Evolutionary conservation across 2,329 filamentous ascomycete species (phyloP).

Genomic region (Colletotrichum tabaci): DNA sequence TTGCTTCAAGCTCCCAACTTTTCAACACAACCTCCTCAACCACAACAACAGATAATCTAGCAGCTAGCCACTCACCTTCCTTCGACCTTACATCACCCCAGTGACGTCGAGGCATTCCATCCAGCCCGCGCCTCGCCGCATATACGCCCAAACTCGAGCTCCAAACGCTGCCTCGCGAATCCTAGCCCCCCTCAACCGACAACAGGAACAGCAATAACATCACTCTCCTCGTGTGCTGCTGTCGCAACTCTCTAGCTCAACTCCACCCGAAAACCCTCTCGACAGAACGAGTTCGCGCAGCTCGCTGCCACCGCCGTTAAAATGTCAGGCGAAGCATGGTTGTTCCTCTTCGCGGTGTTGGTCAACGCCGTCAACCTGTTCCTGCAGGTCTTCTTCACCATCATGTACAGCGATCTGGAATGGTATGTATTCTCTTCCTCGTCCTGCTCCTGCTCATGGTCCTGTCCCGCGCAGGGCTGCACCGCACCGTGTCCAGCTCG

Average conservation of each 20-base stretch:
- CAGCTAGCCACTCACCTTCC: slow-evolving; percentile 3
- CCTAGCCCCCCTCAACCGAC: slow-evolving; percentile 22
- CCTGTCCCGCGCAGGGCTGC: not conserved
- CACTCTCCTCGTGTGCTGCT: slow-evolving; percentile 5
- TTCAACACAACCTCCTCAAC: slow-evolving; percentile 25
- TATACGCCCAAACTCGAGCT: not conserved
- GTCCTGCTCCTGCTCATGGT: not conserved
- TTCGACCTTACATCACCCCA: slow-evolving; percentile 36
- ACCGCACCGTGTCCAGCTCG: not conserved
- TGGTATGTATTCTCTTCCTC: slow-evolving; percentile 75
- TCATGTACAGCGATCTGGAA: slow-evolving; percentile 99
- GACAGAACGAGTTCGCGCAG: slow-evolving; percentile 21
- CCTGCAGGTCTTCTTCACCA: slow-evolving; percentile 99
- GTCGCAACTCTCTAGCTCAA: not conserved
- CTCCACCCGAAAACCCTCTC: slow-evolving; percentile 20
- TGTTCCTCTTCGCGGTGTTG: slow-evolving; percentile 97
- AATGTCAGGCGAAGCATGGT: slow-evolving; percentile 98
- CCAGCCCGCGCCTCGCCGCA: slow-evolving; percentile 31
- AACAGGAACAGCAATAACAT: slow-evolving; percentile 10
- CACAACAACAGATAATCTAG: slow-evolving; percentile 4
- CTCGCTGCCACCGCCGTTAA: slow-evolving; percentile 48
- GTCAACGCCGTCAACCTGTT: slow-evolving; percentile 99
- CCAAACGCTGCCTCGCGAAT: slow-evolving; percentile 33
- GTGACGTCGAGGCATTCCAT: slow-evolving; percentile 41
- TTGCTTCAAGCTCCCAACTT: not conserved